Percentiles rank a stretch among this genome's conserved stretches.
phyloP scores from a whole-genome alignment of 805 yeast species.

The Yarrowia osloensis region DNA sequence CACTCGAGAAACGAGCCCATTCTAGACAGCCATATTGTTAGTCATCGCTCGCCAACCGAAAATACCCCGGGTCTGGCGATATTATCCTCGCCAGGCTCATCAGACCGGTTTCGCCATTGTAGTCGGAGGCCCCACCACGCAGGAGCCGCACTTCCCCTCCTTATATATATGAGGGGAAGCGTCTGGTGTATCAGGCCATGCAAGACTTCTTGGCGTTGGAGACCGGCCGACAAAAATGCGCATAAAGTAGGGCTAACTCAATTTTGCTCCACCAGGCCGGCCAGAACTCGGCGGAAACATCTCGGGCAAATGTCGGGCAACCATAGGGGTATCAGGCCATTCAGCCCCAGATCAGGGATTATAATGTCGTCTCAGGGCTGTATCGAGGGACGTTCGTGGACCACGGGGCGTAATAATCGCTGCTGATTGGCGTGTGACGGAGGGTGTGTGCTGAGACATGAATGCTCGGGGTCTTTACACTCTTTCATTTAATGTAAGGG shows the following conservation, averaged over 20 bases:
- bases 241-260: not conserved
- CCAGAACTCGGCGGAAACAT: not conserved
- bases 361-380: not conserved
- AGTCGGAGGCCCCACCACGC: constrained; percentile 18
- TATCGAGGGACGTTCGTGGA: too few relatives aligned
- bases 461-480: not conserved
- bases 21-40: too few relatives aligned
- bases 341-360: not conserved
- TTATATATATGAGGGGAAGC: constrained; percentile 18
- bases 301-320: not conserved
- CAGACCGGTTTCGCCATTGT: not conserved
- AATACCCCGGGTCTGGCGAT: not conserved
- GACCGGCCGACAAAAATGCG: not conserved
- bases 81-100: not conserved
- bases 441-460: not conserved
- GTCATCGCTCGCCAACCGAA: not conserved
- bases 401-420: too few relatives aligned
- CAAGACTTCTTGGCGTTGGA: not conserved
- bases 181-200: constrained; percentile 6
- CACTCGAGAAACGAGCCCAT: too few relatives aligned
- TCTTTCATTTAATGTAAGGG: not conserved
- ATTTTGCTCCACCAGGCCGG: not conserved
- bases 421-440: too few relatives aligned
- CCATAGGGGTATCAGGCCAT: not conserved
- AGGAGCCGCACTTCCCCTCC: constrained; percentile 29